Evolutionary conservation across 192 early-diverging fungal genomes (phyloP), one percentile per base, ranked within the genome.

Genomic region (Diversispora eburnea): DNA sequence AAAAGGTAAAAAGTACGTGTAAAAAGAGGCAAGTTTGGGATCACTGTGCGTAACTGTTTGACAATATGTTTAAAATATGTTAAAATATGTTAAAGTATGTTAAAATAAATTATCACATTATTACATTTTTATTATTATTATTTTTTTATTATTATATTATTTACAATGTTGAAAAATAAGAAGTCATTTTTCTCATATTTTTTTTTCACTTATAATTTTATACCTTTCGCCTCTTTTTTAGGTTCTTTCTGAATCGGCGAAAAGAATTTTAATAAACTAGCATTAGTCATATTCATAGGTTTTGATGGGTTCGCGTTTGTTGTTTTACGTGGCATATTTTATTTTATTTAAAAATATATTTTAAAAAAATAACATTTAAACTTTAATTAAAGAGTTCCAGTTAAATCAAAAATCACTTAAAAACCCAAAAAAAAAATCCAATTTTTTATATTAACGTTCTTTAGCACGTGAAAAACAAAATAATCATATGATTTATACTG

Each of bases 1-100:
- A 70, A 90, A 91, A 33, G 85, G 84, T 4, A 78, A 85, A 64
- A 91, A 91, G 4, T 79, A 76, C 6, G 80, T 73, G 43, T 64
- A 64, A 13, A 84, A 82, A 13, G 77, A 45, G 9, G 70, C n/a
- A 6, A 62, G 19, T 20, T 69, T 20, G 0, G 63, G 10, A 52
- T 79, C 75, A 67, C 63, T 73, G 42, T 78, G 68, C 4, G 20
- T 42, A 60, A 25, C 39, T 82, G 8, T 12, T 51, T 77, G 33
- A 78, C 79, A 47, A 85, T 83, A 3, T 74, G 74, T 17, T 79
- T 76, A 52, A 82, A 81, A 54, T 70, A 76, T 63, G 77, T 70
- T 17, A 81, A 54, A 1, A 76, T 81, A 59, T 78, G 25, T 33
- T 33, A 33, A 33, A 80, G 47, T 75, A 20, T 55, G 56, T 65